phyloP scores from a whole-genome alignment of 345 rosid species.

The Salix purpurea region DNA sequence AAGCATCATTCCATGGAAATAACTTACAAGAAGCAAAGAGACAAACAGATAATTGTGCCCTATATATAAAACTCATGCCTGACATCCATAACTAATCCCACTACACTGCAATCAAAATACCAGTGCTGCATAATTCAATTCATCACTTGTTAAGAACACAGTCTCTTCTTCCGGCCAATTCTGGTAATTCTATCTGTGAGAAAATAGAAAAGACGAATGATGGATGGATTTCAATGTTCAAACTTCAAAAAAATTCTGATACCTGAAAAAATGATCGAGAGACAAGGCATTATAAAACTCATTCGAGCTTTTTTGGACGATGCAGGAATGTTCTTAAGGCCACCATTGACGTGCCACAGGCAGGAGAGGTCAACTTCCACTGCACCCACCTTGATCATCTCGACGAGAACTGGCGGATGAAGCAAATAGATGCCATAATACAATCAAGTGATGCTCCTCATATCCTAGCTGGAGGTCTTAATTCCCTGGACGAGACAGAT shows the following conservation, averaged over 20 bases:
- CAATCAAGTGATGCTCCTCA: slow-evolving; percentile 58
- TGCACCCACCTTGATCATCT: slow-evolving; percentile 92
- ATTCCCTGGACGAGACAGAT: slow-evolving; percentile 77
- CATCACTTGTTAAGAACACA: too few relatives aligned
- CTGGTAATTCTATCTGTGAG: too few relatives aligned
- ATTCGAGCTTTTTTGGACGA: not conserved
- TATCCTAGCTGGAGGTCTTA: slow-evolving; percentile 79
- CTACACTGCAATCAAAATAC: not conserved
- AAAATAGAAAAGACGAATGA: too few relatives aligned
- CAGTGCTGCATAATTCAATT: too few relatives aligned
- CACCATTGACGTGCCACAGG: slow-evolving; percentile 62
- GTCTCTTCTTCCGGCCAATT: too few relatives aligned
- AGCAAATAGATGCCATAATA: slow-evolving; percentile 73
- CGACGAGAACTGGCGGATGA: slow-evolving; percentile 91
- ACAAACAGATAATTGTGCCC: not conserved
- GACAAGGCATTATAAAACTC: too few relatives aligned
- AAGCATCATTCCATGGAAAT: not conserved
- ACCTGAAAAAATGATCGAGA: too few relatives aligned
- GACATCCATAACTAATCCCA: slow-evolving; percentile 3
- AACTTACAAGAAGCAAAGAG: not conserved
- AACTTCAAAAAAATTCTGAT: not conserved
- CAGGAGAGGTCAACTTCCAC: slow-evolving; percentile 81
- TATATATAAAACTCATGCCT: not conserved
- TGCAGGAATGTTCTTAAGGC: slow-evolving; percentile 83
- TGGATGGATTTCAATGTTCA: not conserved